Base-by-base conservation (phyloP, 2,329 filamentous ascomycete species). In the Epichloe hybrida region DNA sequence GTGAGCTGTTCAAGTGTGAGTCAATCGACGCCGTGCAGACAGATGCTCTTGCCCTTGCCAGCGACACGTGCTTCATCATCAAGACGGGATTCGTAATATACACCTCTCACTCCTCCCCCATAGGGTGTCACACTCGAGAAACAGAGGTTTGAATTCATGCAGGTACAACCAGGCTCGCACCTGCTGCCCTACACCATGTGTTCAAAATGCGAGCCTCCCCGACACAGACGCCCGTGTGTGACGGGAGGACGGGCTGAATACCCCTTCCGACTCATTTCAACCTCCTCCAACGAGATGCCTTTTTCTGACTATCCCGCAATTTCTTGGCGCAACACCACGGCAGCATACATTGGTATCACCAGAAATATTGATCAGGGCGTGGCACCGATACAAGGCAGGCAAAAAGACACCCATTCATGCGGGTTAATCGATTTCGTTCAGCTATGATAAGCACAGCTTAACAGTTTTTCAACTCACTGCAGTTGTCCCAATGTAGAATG, bases 151-250 rank as follows among this genome's bases (percentile, higher is more conserved):
- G n/a, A 41, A 8, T 36, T 12, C 38, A 49, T 49, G 48, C 41
- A 50, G 48, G 48, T 50, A 50, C 48, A 42, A 44, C n/a, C 15
- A 13, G 31, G 48, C 20, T 44, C 31, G 31, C 23, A 49, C 40
- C 40, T 37, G 20, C 39, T 12, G 34, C 9, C 11, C 48, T 50
- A 34, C 7, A 39, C 41, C 40, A 37, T 45, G 9, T 50, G 34
- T 46, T 23, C 38, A 8, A 35, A 21, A 45, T 44, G 34, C 48
- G 44, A 13, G 21, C 31, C 35, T 39, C 44, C 48, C 48, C 35
- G 48, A 50, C 48, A 44, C 41, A 50, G 20, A 27, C 41, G 39
- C 41, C 35, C 40, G n/a, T 44, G 41, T 50, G 40, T 31, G 36
- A 50, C 48, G 12, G 27, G 17, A 15, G 31, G 38, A 45, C 48